Evolutionary conservation across 75 land plant species (phyloP), one percentile per base, ranked within the genome.

Genomic region (Larix kaempferi): DNA sequence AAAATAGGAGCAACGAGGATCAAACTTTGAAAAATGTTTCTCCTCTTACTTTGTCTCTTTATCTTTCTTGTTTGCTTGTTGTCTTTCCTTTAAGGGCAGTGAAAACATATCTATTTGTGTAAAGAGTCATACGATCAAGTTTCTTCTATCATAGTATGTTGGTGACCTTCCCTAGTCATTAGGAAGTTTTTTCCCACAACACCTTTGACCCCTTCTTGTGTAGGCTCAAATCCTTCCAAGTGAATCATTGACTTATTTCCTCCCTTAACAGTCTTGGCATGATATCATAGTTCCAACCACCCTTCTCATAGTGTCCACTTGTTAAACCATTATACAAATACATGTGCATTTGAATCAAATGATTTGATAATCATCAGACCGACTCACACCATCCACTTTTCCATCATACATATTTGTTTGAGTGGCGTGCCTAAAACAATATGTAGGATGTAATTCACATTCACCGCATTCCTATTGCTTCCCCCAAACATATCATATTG

Each of bases 171-270:
- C 33, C 33, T 29, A 29, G 33, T 29, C 33, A 1, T 29, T 29
- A 29, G 33, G 33, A 29, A 29, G 33, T 29, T 29, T 29, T 29
- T 29, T 29, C 33, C 33, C 0, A 29, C 33, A 29, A 29, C 33
- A 29, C 33, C 73, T 41, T 22, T 13, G 21, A 41, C 23, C 41
- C 41, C 19, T 33, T 41, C 69, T 6, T 65, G 69, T 65, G 39
- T 21, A 35, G 69, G 15, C 69, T 65, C 39, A 65, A 65, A 65
- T 33, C n/a, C n/a, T 65, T 65, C 69, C 33, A 65, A 65, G 17
- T 19, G 69, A 33, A 37, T 21, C 37, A 15, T 17, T 25, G 29
- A 21, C 69, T 21, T 65, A 37, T 33, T 8, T 11, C 54, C 54
- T 49, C 54, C 7, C 21, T 29, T 33, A 7, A 33, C 19, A 16